Base-by-base conservation (phyloP, 2,329 filamentous ascomycete genomes). In the Paecilomyces variotii region DNA sequence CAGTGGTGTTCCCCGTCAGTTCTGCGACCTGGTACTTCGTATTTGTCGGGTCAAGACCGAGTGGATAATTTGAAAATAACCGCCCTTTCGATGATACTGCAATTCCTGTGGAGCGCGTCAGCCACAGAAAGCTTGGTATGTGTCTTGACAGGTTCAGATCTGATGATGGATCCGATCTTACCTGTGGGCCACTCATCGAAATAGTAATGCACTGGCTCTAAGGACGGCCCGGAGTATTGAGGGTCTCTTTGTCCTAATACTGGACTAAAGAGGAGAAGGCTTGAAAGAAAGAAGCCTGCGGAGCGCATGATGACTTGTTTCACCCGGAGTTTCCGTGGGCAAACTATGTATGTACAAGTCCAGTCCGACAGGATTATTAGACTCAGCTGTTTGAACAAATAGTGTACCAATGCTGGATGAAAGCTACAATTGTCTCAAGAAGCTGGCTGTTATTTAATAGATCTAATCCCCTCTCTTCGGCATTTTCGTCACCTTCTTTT, bases 41-140 rank as follows among this genome's bases (percentile, higher is more conserved):
- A 64, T 82, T 80, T 57, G 74, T 77, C 4, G 70, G 64, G 60
- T 83, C 80, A 1, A 83, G 71, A 5, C 76, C 79, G 24, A 71
- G 69, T 4, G 80, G 80, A 61, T 81, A 82, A 62, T 81, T 82
- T 26, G 77, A 79, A 65, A 83, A 83, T 61, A 76, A 78, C 53
- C 80, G 76, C 0, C 80, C 80, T 9, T 69, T 74, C 6, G 72
- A 72, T 0, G 81, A 82, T 7, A 83, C 79, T 2, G 81, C 78
- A 56, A 82, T 80, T 19, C 80, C 78, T 73, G 64, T 62, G 19
- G 62, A 62, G 4, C n/a, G 9, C 32, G n/a, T 45, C n/a, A 45
- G n/a, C 12, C 14, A 19, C 35, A 19, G 14, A 19, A 45, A 7
- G 35, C 35, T 7, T 19, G 6, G 4, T 14, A 4, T 45, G 7